A percentile compares a stretch with the other conserved stretches of the same genome.
Evolutionary conservation across 163 green algal genomes (phyloP).

Genomic region (Picocystis sp.): DNA sequence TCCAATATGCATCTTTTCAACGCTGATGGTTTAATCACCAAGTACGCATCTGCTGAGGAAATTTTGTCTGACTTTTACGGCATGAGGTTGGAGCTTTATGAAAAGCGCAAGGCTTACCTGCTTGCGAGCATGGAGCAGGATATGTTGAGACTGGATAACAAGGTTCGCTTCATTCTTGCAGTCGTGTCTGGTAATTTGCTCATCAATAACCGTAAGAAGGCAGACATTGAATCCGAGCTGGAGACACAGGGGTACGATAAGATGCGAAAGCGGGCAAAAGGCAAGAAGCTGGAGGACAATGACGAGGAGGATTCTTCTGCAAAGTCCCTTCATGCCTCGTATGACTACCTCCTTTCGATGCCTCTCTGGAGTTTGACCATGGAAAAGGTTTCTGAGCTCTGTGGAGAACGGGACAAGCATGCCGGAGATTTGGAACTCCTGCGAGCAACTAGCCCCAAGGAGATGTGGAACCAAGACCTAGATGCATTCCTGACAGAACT

Average conservation of each 20-base stretch:
- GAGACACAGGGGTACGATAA: constrained; percentile 49
- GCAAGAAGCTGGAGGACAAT: constrained; percentile 20
- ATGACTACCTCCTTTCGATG: constrained; percentile 97
- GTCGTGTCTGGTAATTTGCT: constrained; percentile 65
- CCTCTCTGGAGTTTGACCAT: constrained; percentile 75
- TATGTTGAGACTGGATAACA: constrained; percentile 57
- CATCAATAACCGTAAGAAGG: constrained; percentile 67
- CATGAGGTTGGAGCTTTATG: constrained; percentile 74
- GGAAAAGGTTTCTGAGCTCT: constrained; percentile 61
- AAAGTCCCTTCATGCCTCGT: constrained; percentile 20
- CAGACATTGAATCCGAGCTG: constrained; percentile 72
- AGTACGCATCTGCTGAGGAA: constrained; percentile 73
- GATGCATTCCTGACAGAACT: constrained; percentile 43
- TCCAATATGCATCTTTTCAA: constrained; percentile 99
- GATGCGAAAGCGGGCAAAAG: constrained; percentile 22
- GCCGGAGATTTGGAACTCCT: constrained; percentile 38
- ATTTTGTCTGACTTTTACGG: constrained; percentile 86
- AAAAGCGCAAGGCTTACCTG: constrained; percentile 43
- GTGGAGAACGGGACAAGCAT: constrained; percentile 5
- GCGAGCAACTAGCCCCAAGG: constrained; percentile 29
- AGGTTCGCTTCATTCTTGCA: constrained; percentile 83
- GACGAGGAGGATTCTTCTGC: constrained; percentile 18
- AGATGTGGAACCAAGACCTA: constrained; percentile 63
- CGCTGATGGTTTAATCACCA: constrained; percentile 67
- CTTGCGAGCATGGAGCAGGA: constrained; percentile 48